phyloP scores from a whole-genome alignment of 257 asterid genomes.

The Petunia secreta region DNA sequence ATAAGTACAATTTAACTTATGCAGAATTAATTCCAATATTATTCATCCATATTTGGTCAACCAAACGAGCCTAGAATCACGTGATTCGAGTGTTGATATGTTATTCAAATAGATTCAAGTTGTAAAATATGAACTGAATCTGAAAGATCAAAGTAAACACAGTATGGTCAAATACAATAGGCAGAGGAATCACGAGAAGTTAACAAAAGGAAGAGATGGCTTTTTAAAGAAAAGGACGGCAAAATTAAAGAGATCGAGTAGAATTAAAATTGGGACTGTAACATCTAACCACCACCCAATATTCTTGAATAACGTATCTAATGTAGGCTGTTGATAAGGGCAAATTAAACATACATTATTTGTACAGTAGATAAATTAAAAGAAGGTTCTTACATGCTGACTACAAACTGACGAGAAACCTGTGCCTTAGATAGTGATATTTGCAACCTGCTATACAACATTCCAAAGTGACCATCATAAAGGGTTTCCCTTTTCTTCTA shows the following conservation, averaged over 20 bases:
- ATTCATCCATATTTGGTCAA: too few relatives aligned
- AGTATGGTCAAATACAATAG: not conserved
- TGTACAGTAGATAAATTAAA: too few relatives aligned
- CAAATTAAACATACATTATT: not conserved
- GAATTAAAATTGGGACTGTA: slow-evolving; percentile 46
- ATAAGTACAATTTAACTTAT: too few relatives aligned
- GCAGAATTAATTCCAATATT: not conserved
- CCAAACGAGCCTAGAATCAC: not conserved
- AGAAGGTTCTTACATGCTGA: not conserved
- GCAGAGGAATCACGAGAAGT: slow-evolving; percentile 12
- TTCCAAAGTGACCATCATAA: not conserved
- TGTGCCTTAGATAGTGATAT: slow-evolving; percentile 32
- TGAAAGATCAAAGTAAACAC: not conserved
- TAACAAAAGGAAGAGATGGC: not conserved
- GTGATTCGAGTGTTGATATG: not conserved
- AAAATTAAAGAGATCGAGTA: slow-evolving; percentile 5
- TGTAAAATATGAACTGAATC: not conserved
- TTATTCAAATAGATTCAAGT: not conserved
- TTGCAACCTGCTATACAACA: not conserved
- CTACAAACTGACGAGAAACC: slow-evolving; percentile 25
- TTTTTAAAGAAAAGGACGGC: not conserved
- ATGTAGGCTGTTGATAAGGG: not conserved
- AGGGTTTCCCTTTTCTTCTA: not conserved
- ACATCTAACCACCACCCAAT: slow-evolving; percentile 36
- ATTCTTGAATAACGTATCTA: slow-evolving; percentile 26